These are phyloP conservation scores for Ustilago nuda DNA, from an alignment of 1,284 basidiomycete genomes.

Conservation along the genomic window DNA sequence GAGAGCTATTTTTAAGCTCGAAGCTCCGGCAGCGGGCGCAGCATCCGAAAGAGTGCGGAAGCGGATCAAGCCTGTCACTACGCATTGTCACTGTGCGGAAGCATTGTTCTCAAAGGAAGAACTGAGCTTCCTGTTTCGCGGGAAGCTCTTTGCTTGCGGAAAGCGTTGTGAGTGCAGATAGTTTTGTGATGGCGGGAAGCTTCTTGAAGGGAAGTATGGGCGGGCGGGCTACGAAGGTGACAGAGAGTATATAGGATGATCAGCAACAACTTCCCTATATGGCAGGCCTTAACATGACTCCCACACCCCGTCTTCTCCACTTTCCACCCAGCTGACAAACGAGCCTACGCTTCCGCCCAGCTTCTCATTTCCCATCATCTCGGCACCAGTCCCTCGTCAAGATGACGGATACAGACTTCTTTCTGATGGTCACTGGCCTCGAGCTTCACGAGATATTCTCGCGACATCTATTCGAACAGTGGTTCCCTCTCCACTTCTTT, in stretches of 20 bases:
- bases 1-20: not conserved
- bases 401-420: slow-evolving; percentile 10
- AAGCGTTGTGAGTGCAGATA: not conserved
- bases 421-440: slow-evolving; percentile 11
- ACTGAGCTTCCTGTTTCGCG: not conserved
- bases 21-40: not conserved
- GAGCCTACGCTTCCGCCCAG: too few species aligned
- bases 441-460: not conserved
- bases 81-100: not conserved
- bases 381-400: not conserved
- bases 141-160: not conserved
- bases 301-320: too few species aligned
- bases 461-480: not conserved
- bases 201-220: too few species aligned
- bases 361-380: not conserved
- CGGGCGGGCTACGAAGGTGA: too few species aligned
- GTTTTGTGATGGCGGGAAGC: not conserved
- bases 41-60: not conserved
- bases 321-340: too few species aligned
- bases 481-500: slow-evolving; percentile 24
- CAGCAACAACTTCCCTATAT: not conserved
- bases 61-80: slow-evolving; percentile 1
- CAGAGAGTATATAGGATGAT: too few species aligned
- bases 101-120: not conserved
- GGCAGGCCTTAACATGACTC: too few species aligned